Evolutionary conservation across 192 early-diverging fungal genomes (phyloP).

Genomic region (Radiomyces spectabilis): DNA sequence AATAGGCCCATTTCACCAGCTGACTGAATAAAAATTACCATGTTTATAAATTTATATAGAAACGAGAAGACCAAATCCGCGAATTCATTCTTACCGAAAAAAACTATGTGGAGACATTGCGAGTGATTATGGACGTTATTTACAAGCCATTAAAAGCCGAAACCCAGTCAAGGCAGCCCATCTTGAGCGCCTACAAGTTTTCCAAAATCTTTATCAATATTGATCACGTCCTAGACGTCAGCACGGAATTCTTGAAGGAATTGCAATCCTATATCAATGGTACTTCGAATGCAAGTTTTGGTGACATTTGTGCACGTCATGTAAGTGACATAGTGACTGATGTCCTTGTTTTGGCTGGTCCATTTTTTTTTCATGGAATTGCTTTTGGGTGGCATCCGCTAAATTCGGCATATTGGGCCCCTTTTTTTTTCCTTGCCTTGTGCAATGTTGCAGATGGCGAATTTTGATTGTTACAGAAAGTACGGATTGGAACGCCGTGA

Average conservation of each 20-base stretch:
- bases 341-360: background rate
- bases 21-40: background rate
- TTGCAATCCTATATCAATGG: too few relatives aligned
- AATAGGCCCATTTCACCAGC: background rate
- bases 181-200: background rate
- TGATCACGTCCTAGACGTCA: background rate
- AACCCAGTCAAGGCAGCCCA: background rate
- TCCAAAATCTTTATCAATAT: slow-evolving; percentile 4
- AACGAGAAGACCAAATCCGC: background rate
- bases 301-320: background rate
- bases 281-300: background rate
- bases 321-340: background rate
- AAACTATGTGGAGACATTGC: background rate
- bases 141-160: background rate
- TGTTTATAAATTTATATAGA: too few relatives aligned
- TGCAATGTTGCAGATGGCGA: background rate
- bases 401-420: background rate
- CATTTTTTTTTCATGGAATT: background rate
- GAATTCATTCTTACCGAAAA: background rate
- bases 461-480: background rate
- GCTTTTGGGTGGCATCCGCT: too few relatives aligned
- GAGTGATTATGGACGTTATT: background rate
- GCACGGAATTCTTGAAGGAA: background rate
- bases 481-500: background rate
- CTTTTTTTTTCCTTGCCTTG: background rate